These are phyloP conservation scores for Apophysomyces sp. DNA, from an alignment of 371 early-diverging fungal genomes.

Conservation along the genomic window DNA sequence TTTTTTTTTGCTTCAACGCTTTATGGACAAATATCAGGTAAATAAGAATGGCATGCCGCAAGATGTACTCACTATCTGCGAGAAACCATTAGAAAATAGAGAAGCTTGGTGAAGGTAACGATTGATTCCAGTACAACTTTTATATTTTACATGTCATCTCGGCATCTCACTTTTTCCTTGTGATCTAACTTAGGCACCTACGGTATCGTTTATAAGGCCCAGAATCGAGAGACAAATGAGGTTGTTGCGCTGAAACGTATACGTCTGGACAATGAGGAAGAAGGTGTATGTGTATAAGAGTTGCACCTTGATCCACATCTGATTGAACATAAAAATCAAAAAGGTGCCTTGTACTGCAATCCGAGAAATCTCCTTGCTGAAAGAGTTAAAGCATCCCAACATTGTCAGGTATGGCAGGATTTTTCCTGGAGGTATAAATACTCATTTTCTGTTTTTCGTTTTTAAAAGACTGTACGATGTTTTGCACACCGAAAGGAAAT, in stretches of 20 bases:
- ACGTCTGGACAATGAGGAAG: slow-evolving; percentile 95
- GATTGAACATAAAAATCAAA: neutral
- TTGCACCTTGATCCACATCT: neutral
- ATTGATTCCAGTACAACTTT: neutral
- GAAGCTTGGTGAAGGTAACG: slow-evolving; percentile 85
- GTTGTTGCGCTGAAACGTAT: slow-evolving; percentile 99
- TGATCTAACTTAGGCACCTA: slow-evolving; percentile 76
- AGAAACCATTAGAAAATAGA: slow-evolving; percentile 75
- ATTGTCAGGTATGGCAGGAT: slow-evolving; percentile 71
- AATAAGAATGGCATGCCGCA: neutral
- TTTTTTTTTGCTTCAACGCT: neutral
- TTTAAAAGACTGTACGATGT: slow-evolving; percentile 84
- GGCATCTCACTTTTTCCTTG: neutral
- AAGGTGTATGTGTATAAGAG: slow-evolving; percentile 63
- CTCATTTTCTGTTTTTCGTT: neutral
- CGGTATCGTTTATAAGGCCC: slow-evolving; percentile 98
- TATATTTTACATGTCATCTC: neutral
- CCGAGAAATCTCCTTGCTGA: slow-evolving; percentile 98
- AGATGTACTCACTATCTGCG: neutral
- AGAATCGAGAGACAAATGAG: slow-evolving; percentile 87
- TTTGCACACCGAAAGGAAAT: slow-evolving; percentile 90
- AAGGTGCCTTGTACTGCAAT: slow-evolving; percentile 96
- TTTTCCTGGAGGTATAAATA: neutral
- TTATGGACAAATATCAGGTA: slow-evolving; percentile 84
- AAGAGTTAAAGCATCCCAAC: slow-evolving; percentile 93